Percentiles rank a stretch among this genome's conserved stretches.
Evolutionary conservation across 768 basidiomycete species (phyloP).

Genomic region (Strobilomyces confusus): DNA sequence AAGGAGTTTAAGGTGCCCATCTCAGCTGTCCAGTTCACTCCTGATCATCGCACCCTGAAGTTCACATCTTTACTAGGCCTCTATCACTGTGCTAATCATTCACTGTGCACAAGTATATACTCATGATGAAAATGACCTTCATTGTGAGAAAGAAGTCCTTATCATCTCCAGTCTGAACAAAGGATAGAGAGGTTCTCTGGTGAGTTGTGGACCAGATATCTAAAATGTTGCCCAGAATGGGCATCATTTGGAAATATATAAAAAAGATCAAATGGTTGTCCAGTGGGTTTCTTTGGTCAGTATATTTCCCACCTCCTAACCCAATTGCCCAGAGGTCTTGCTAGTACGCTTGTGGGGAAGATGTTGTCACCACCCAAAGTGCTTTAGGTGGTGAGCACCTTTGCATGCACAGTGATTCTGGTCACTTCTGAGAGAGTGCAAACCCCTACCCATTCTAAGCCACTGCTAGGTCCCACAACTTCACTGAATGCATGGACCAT

Average conservation of each 20-base stretch:
- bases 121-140: not conserved
- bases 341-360: not conserved
- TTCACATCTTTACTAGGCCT: not conserved
- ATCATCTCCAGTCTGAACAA: not conserved
- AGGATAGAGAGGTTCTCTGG: not conserved
- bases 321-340: not conserved
- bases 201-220: not conserved
- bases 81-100: not conserved
- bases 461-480: not conserved
- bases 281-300: not conserved
- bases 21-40: not conserved
- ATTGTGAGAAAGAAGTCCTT: not conserved
- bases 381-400: not conserved
- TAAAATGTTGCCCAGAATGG: not conserved
- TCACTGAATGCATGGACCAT: not conserved
- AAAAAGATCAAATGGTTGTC: not conserved
- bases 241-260: not conserved
- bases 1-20: not conserved
- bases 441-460: not conserved
- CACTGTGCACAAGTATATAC: not conserved
- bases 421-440: not conserved
- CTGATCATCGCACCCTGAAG: not conserved
- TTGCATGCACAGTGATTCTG: not conserved
- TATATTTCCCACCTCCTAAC: not conserved
- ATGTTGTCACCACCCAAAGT: not conserved